Conservation (phyloP, 768 basidiomycete species). For the Collybia mongolica region DNA sequence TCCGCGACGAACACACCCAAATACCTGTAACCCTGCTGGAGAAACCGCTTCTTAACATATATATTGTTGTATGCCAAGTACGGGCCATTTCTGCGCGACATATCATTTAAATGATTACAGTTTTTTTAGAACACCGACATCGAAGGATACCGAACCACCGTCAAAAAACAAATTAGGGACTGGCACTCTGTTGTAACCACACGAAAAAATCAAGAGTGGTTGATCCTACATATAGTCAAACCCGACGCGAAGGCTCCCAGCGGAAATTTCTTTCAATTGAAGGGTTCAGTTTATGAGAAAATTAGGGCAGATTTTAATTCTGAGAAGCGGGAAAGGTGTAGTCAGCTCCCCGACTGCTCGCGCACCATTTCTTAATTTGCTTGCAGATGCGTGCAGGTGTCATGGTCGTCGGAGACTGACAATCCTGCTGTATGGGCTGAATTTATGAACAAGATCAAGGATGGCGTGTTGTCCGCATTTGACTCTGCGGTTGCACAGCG, state of each 20-base stretch:
- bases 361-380: not conserved
- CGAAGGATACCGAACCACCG: constrained; percentile 75
- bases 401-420: constrained; percentile 69
- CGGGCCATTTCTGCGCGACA: constrained; percentile 15
- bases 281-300: constrained; percentile 84
- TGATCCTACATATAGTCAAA: constrained; percentile 83
- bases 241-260: constrained; percentile 61
- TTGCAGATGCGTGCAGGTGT: constrained; percentile 77
- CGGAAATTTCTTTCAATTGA: constrained; percentile 80
- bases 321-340: constrained; percentile 83
- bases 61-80: constrained; percentile 88
- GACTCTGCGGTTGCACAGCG: constrained; percentile 74
- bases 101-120: constrained; percentile 3
- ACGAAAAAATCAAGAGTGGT: constrained; percentile 89
- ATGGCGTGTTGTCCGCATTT: constrained; percentile 82
- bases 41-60: constrained; percentile 84
- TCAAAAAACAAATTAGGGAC: constrained; percentile 88
- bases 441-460: constrained; percentile 85
- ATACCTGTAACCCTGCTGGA: constrained; percentile 78
- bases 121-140: constrained; percentile 50
- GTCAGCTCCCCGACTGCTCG: not conserved
- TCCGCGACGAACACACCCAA: constrained; percentile 76
- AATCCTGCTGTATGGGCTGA: constrained; percentile 88
- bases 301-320: constrained; percentile 89
- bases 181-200: constrained; percentile 73